Percentiles rank a stretch among this genome's conserved stretches.
phyloP scores from a whole-genome alignment of 2,329 filamentous ascomycete genomes.

The Colletotrichum truncatum region DNA sequence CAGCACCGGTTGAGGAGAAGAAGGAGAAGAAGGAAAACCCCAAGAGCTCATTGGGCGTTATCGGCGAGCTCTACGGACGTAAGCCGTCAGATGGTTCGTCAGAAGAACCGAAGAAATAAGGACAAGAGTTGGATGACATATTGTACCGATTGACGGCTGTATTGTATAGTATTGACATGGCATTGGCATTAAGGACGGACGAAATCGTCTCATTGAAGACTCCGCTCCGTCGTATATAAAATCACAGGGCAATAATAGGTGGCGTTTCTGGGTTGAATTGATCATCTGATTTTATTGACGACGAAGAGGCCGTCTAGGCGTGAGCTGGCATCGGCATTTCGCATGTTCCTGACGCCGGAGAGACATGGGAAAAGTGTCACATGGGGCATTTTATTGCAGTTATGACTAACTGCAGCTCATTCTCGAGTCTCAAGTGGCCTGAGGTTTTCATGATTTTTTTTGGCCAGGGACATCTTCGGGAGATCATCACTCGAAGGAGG shows the following conservation, averaged over 20 bases:
- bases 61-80: conserved; percentile 27
- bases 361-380: too few species aligned
- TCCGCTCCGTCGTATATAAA: conserved; percentile 28
- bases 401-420: neutral
- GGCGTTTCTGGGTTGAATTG: conserved; percentile 22
- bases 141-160: conserved; percentile 7
- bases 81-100: conserved; percentile 24
- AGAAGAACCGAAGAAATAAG: conserved; percentile 26
- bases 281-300: neutral
- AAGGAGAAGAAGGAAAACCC: conserved; percentile 29
- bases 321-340: too few species aligned
- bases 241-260: conserved; percentile 5
- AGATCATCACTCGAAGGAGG: conserved; percentile 7
- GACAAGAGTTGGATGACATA: neutral
- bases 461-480: neutral
- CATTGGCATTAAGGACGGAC: conserved; percentile 20
- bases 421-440: neutral
- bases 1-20: conserved; percentile 22
- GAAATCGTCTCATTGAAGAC: conserved; percentile 24
- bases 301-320: neutral
- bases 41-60: conserved; percentile 25
- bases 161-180: conserved; percentile 24
- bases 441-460: neutral
- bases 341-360: too few species aligned
- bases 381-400: neutral